Percentiles rank a stretch among this genome's conserved stretches.
phyloP scores from a whole-genome alignment of 768 basidiomycete genomes.

The Rhizopogon vulgaris region DNA sequence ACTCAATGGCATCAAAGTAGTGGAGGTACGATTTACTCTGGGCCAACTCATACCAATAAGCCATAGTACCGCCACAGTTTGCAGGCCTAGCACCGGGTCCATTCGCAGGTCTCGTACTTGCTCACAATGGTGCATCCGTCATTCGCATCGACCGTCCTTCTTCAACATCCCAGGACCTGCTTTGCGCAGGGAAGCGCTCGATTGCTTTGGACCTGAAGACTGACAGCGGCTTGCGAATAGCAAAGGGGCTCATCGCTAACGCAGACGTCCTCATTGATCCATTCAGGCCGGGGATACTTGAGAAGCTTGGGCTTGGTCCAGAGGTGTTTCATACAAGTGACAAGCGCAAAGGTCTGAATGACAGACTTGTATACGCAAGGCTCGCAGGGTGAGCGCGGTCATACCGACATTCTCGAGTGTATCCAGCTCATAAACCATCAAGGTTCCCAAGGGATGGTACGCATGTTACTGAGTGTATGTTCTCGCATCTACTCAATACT shows the following conservation, averaged over 20 bases:
- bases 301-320: constrained; percentile 71
- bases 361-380: constrained; percentile 65
- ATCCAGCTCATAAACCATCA: constrained; percentile 1
- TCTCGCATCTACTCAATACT: constrained; percentile 10
- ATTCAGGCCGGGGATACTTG: constrained; percentile 79
- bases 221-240: constrained; percentile 45
- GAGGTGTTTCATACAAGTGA: constrained; percentile 57
- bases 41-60: background rate
- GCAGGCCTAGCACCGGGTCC: constrained; percentile 80
- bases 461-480: constrained; percentile 3
- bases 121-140: constrained; percentile 76
- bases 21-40: constrained; percentile 31
- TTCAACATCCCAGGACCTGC: constrained; percentile 38
- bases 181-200: constrained; percentile 75
- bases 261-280: constrained; percentile 85
- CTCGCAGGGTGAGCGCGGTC: constrained; percentile 53
- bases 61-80: constrained; percentile 39
- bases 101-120: constrained; percentile 70
- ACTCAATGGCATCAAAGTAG: constrained; percentile 42
- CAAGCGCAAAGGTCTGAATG: constrained; percentile 45
- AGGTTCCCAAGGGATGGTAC: constrained; percentile 62
- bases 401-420: background rate
- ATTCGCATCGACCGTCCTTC: constrained; percentile 66
- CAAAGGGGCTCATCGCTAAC: constrained; percentile 50
- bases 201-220: constrained; percentile 63